These are phyloP conservation scores for Colletotrichum agaves DNA, from an alignment of 2,329 filamentous ascomycete species.

Conservation along the genomic window DNA sequence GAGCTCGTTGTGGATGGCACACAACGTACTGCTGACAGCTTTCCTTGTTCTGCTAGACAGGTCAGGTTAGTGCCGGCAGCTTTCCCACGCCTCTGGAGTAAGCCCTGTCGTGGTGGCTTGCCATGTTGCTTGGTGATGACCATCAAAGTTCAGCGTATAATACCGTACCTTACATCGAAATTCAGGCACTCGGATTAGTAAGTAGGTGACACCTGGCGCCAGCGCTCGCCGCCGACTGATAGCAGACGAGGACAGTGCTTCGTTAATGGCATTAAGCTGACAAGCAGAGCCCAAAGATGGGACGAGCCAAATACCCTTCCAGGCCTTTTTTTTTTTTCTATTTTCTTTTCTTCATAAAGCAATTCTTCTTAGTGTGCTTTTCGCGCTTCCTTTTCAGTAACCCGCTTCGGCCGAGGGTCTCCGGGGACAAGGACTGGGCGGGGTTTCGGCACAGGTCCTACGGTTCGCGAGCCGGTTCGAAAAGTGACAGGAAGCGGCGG, in stretches of 20 bases:
- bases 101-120: conserved; percentile 5
- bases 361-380: background rate
- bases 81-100: conserved; percentile 15
- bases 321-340: conserved; percentile 1
- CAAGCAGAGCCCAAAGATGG: background rate
- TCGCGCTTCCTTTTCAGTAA: background rate
- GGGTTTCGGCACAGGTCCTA: conserved; percentile 15
- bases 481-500: conserved; percentile 31
- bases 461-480: conserved; percentile 36
- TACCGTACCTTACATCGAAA: background rate
- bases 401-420: conserved; percentile 3
- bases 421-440: conserved; percentile 10
- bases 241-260: no score
- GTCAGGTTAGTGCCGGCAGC: conserved; percentile 3
- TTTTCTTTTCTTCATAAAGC: background rate
- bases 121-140: background rate
- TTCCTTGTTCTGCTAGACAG: background rate
- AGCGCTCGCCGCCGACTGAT: no score
- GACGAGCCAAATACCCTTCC: conserved; percentile 24
- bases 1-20: background rate
- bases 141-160: background rate
- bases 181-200: background rate
- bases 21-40: background rate
- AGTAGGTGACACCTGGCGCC: no score
- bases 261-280: background rate